Evolutionary conservation across 1,139 yeast genomes (phyloP).

Genomic region (Suhomyces bolitotheri): DNA sequence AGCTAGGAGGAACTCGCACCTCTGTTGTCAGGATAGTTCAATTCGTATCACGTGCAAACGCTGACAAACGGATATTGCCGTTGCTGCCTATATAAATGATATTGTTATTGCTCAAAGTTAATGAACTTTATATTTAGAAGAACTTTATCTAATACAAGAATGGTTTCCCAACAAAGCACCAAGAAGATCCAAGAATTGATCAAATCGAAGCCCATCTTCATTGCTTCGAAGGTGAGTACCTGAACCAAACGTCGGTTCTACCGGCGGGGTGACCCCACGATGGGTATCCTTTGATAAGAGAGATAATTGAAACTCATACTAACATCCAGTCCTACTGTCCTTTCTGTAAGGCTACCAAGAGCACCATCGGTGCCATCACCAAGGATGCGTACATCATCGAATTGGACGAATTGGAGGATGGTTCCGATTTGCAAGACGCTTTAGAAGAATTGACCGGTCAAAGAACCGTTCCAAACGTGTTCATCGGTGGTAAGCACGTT

Average conservation of each 20-base stretch:
- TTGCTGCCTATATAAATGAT: constrained; percentile 2
- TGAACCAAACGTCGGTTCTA: not conserved
- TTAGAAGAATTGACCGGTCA: constrained; percentile 79
- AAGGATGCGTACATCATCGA: constrained; percentile 63
- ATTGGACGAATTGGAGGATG: constrained; percentile 52
- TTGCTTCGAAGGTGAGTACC: constrained; percentile 70
- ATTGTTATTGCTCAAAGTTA: not conserved
- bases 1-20: no score
- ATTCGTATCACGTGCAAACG: no score
- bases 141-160: constrained; percentile 15
- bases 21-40: no score
- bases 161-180: constrained; percentile 50
- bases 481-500: constrained; percentile 84
- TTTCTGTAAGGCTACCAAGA: constrained; percentile 66
- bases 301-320: constrained; percentile 15
- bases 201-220: constrained; percentile 66
- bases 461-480: constrained; percentile 89
- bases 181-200: constrained; percentile 65
- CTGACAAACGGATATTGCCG: no score
- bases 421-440: constrained; percentile 70
- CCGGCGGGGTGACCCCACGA: not conserved
- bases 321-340: constrained; percentile 54
- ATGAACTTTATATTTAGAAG: constrained; percentile 14
- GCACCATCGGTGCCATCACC: constrained; percentile 52
- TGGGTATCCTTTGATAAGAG: no score